Base-by-base conservation (phyloP, 768 basidiomycete species). In the Mycena amicta region DNA sequence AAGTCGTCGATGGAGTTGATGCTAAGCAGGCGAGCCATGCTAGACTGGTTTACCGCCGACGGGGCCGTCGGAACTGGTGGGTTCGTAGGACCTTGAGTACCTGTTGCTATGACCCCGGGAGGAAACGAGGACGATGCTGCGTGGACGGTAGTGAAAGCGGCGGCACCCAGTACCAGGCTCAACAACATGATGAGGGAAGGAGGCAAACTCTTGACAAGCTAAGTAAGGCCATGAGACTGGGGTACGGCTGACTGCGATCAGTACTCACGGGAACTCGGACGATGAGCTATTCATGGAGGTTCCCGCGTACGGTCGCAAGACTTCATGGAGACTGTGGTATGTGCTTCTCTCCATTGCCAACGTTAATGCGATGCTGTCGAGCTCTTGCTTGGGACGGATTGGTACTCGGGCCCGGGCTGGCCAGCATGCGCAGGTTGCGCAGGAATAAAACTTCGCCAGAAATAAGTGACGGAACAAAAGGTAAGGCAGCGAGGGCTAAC, bases 1-100 rank as follows among this genome's bases (percentile, higher is more conserved):
- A 61, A 62, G n/a, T 62, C 61, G 30, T 62, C 56, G 30, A 62
- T 55, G 13, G 61, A 58, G 41, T 62, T 62, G 43, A 58, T 20
- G 16, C 41, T 58, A 40, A 62, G 56, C 11, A 62, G 43, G 0
- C 61, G 61, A 1, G 61, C 61, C 56, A 58, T 55, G 8, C 56
- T 57, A 4, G 56, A 52, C 23, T 62, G 61, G 50, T 62, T 62
- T 1, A 62, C 55, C 3, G 53, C 37, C 5, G 61, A 55, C 27
- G 49, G 49, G 6, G 26, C 15, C 4, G 61, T 62, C 13, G 61
- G 53, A 16, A 47, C 53, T 2, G 61, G 61, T 4, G 61, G 61
- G 45, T 62, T 62, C 15, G 61, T 62, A 12, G 47, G 41, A 3
- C 61, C 61, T 30, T 58, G 53, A 0, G 61, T 62, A 6, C 61